These are phyloP conservation scores for Phlebopus sp. DNA, from an alignment of 1,284 basidiomycete genomes.

Conservation along the genomic window DNA sequence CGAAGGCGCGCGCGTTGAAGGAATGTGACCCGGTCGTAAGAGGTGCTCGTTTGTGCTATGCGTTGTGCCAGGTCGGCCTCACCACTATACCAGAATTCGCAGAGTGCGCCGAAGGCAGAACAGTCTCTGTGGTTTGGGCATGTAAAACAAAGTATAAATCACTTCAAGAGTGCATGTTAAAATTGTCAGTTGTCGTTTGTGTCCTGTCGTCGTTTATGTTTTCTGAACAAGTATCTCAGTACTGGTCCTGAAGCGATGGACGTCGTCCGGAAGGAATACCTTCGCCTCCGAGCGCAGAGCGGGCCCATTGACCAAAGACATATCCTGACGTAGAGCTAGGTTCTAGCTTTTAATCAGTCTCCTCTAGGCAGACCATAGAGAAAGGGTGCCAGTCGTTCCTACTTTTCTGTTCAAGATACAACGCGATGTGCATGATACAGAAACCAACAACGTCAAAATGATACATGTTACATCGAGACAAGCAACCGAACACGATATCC, in stretches of 20 bases:
- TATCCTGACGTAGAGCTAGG: not conserved
- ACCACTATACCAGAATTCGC: slow-evolving; percentile 65
- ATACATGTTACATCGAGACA: not conserved
- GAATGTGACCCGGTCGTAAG: slow-evolving; percentile 77
- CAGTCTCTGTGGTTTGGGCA: slow-evolving; percentile 81
- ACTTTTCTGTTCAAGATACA: not conserved
- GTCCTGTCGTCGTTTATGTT: slow-evolving; percentile 2
- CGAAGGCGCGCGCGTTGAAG: slow-evolving; percentile 77
- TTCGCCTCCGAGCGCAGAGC: slow-evolving; percentile 53
- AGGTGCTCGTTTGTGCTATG: slow-evolving; percentile 42
- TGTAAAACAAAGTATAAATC: slow-evolving; percentile 69
- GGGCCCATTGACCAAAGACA: not conserved
- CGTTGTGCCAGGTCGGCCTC: not conserved
- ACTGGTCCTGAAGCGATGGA: slow-evolving; percentile 75
- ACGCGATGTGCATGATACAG: too few species aligned
- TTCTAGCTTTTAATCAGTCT: not conserved
- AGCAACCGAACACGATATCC: slow-evolving; percentile 4
- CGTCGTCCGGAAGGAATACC: slow-evolving; percentile 65
- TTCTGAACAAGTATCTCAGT: slow-evolving; percentile 34
- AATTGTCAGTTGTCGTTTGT: slow-evolving; percentile 44
- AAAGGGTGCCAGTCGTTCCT: not conserved
- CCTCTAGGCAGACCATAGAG: not conserved
- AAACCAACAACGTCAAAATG: not conserved
- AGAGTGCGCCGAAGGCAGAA: slow-evolving; percentile 77
- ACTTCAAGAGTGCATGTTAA: slow-evolving; percentile 79